These are phyloP conservation scores for Coelastrella sp. DNA, from an alignment of 139 green algal species.

Conservation along the genomic window DNA sequence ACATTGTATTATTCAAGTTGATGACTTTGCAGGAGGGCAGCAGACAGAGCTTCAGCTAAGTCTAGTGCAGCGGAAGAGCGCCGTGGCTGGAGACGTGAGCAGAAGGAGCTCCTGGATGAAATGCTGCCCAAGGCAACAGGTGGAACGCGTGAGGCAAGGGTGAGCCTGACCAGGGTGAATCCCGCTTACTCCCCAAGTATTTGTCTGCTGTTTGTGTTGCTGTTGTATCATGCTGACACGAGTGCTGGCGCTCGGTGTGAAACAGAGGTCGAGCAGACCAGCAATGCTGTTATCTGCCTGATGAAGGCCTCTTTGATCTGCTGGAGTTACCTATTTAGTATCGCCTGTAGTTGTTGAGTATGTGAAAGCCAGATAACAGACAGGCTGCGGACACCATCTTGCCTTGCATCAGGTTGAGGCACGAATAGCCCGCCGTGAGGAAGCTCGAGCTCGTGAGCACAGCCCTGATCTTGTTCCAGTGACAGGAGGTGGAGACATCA, in stretches of 20 bases:
- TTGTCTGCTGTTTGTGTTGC: neutral
- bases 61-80: neutral
- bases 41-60: neutral
- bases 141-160: constrained; percentile 14
- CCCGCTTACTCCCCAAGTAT: neutral
- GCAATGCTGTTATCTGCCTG: no score
- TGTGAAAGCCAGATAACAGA: neutral
- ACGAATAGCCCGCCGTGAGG: constrained; percentile 65
- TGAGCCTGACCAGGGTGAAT: neutral
- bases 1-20: no score
- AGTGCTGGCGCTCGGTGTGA: no score
- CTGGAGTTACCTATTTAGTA: no score
- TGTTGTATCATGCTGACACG: no score
- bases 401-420: constrained; percentile 58
- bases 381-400: neutral
- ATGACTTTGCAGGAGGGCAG: neutral
- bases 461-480: constrained; percentile 63
- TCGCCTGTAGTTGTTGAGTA: no score
- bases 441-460: constrained; percentile 50
- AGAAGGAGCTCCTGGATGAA: constrained; percentile 70
- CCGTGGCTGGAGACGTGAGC: constrained; percentile 51
- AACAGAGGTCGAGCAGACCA: no score
- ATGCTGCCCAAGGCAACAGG: constrained; percentile 68
- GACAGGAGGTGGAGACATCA: constrained; percentile 67
- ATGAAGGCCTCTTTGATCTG: no score